A percentile compares a stretch with the other conserved stretches of the same genome.
Evolutionary conservation across 2,329 filamentous ascomycete species (phyloP).

Genomic region (Sporothrix protearum): DNA sequence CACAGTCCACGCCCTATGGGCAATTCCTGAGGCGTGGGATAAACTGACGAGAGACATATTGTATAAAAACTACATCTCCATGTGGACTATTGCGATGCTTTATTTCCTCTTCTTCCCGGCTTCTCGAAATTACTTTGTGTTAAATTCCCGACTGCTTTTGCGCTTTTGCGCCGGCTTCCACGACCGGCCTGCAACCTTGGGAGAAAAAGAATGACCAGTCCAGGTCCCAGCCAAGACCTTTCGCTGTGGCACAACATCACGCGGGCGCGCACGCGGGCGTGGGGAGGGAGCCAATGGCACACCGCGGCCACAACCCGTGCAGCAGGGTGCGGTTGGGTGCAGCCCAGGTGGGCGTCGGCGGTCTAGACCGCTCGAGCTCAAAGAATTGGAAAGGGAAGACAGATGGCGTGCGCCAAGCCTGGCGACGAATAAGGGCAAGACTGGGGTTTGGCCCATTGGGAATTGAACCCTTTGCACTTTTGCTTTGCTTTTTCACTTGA

Average conservation of each 20-base stretch:
- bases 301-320: slow-evolving; percentile 14
- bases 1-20: no score
- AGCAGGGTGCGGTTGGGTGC: not conserved
- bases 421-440: not conserved
- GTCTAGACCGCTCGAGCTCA: slow-evolving; percentile 18
- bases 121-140: no score
- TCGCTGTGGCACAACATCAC: not conserved
- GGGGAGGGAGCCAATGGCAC: slow-evolving; percentile 16
- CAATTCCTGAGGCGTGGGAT: no score
- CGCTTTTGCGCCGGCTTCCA: no score
- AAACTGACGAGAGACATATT: no score
- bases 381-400: not conserved
- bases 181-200: no score
- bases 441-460: not conserved
- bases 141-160: no score
- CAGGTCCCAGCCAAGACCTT: not conserved
- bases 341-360: not conserved
- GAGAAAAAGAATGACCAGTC: no score
- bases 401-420: not conserved
- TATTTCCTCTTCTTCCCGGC: no score
- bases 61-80: no score
- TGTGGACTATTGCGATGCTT: no score
- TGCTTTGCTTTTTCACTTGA: not conserved
- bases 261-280: no score
- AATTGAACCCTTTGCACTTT: not conserved